Evolutionary conservation across 805 yeast species (phyloP).

Genomic region (Saccharomycopsis fibuligera): DNA sequence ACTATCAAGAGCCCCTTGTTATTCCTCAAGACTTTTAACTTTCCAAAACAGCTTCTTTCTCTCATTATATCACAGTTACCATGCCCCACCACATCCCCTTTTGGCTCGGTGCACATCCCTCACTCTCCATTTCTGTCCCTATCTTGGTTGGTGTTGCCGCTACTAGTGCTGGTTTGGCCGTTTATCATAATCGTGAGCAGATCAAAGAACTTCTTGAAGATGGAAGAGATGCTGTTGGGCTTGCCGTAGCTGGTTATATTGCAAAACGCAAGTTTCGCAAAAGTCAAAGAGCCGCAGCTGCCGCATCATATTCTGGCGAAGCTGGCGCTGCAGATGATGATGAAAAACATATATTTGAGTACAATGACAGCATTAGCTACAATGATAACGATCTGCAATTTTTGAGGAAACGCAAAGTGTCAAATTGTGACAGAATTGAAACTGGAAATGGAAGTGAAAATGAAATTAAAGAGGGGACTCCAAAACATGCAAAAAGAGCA

Average conservation of each 20-base stretch:
- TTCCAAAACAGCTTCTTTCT: too few species aligned
- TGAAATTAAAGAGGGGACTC: too few species aligned
- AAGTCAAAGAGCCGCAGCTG: background rate
- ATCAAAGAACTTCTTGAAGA: conserved; percentile 26
- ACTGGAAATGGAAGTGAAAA: too few species aligned
- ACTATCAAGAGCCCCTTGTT: too few species aligned
- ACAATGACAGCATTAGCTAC: too few species aligned
- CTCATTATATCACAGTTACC: background rate
- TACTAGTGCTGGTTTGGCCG: conserved; percentile 24
- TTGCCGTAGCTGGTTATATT: conserved; percentile 20
- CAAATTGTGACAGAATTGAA: too few species aligned
- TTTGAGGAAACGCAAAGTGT: too few species aligned
- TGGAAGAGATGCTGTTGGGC: conserved; percentile 19
- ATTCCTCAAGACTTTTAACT: too few species aligned
- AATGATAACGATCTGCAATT: too few species aligned
- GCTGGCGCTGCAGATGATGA: background rate
- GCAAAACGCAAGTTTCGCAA: conserved; percentile 18
- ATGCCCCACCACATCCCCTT: background rate
- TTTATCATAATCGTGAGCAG: conserved; percentile 25
- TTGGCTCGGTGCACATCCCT: background rate
- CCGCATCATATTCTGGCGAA: too few species aligned
- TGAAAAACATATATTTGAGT: background rate
- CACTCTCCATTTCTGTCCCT: conserved; percentile 21
- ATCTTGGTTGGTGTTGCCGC: conserved; percentile 26
- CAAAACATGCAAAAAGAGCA: too few species aligned